Percentiles rank a stretch among this genome's conserved stretches.
phyloP scores from a whole-genome alignment of 2,329 filamentous ascomycete genomes.

The Lojkania enalia region DNA sequence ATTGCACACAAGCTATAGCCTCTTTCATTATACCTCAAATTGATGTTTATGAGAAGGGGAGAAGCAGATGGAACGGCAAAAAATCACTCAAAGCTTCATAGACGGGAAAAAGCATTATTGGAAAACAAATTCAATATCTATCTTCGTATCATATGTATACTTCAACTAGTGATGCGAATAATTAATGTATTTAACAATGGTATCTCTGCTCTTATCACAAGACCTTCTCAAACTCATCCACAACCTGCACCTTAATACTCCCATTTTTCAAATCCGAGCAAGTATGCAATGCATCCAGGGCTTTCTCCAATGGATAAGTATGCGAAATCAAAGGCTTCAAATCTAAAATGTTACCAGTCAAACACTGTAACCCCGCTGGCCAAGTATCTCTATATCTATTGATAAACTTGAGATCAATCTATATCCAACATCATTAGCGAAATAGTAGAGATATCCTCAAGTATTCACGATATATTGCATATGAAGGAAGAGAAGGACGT shows the following conservation, averaged over 20 bases:
- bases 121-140: too few species aligned
- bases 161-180: too few species aligned
- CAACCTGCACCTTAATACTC: constrained; percentile 64
- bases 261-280: constrained; percentile 57
- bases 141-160: too few species aligned
- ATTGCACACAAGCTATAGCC: too few species aligned
- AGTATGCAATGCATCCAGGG: constrained; percentile 60
- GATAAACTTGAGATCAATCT: constrained; percentile 71
- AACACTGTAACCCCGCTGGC: constrained; percentile 65
- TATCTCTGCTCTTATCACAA: too few species aligned
- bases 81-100: too few species aligned
- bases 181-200: too few species aligned
- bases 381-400: constrained; percentile 72
- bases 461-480: background rate
- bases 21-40: too few species aligned
- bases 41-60: too few species aligned
- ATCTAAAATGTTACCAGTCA: constrained; percentile 63
- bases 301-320: constrained; percentile 63
- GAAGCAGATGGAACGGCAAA: too few species aligned
- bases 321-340: constrained; percentile 67
- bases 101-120: too few species aligned
- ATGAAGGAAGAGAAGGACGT: constrained; percentile 7
- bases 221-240: constrained; percentile 49
- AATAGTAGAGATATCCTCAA: background rate
- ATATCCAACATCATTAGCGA: background rate